Evolutionary conservation across 2,329 filamentous ascomycete species (phyloP), one percentile per base, ranked within the genome.

Genomic region (Trichoderma guizhouense): DNA sequence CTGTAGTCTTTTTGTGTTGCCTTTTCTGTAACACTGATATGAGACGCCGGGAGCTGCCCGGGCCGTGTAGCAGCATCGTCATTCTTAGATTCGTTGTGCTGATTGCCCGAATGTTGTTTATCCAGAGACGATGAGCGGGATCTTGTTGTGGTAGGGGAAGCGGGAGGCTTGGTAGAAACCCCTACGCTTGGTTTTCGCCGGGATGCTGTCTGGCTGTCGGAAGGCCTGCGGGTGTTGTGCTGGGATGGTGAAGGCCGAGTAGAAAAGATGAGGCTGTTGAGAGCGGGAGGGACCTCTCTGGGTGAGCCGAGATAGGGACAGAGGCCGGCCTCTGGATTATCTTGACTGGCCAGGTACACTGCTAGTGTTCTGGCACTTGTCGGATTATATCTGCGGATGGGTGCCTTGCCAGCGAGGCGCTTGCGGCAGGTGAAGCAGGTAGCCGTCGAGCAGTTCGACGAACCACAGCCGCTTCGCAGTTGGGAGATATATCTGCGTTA

Each of bases 281-380:
- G 75, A 9, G 85, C 83, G 30, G 85, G 83, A 5, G 86, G 83
- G 0, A 84, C 80, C 18, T 81, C 80, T 64, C 82, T 83, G 1
- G 84, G 80, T 6, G 81, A 79, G 60, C 81, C 81, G 18, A 89
- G 79, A 26, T 83, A 79, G 1, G 86, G 86, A 64, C 94, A 97
- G 0, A 97, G 83, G 3, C 88, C 89, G 72, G 83, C 85, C 74
- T 93, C 90, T 0, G 94, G 90, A 74, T 96, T 89, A 76, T 95
- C 92, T 78, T 94, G 90, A 77, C 91, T 93, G 11, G 94, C 93
- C 65, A 97, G 86, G 77, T 93, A 93, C 71, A 93, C 88, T 14
- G 94, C 94, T 36, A 97, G 82, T 1, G 92, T 93, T 76, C 93
- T 89, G 9, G 94, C 94, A 77, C 93, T 97, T 60, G 94, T 89